Conservation (phyloP, 768 basidiomycete genomes). For the Stropharia rugosoannulata region DNA sequence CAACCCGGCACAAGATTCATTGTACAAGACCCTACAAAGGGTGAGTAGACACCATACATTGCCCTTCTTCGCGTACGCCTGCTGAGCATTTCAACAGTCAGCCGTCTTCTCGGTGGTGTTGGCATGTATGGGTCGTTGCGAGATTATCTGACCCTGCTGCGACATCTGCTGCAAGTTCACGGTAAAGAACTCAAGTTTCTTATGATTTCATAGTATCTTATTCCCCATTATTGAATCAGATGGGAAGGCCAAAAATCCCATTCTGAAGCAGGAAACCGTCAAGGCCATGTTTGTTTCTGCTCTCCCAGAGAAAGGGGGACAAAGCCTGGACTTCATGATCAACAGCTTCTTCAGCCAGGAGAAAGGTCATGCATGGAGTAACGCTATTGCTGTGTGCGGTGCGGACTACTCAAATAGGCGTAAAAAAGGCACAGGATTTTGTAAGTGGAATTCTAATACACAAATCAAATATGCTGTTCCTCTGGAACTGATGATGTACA, state of each 20-base stretch:
- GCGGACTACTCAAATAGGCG: conserved; percentile 21
- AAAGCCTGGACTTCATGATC: conserved; percentile 3
- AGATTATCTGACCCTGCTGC: conserved; percentile 3
- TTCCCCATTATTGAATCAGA: not conserved
- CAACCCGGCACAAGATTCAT: conserved; percentile 15
- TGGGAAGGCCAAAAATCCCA: conserved; percentile 7
- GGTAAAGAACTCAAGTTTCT: not conserved
- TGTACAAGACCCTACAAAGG: conserved; percentile 25
- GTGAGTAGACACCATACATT: conserved; percentile 7
- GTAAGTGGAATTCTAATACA: not conserved
- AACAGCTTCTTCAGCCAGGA: not conserved
- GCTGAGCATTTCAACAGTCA: not conserved
- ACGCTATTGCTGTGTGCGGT: conserved; percentile 21
- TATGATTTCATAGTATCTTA: not conserved
- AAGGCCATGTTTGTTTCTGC: conserved; percentile 18
- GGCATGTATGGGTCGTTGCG: not conserved
- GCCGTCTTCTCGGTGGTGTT: not conserved
- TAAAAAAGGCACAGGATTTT: conserved; percentile 11
- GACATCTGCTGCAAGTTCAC: conserved; percentile 1
- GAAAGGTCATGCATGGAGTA: conserved; percentile 14
- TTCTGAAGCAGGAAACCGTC: conserved; percentile 13
- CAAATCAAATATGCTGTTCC: no score
- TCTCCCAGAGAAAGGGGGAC: conserved; percentile 7
- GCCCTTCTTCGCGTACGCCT: not conserved
- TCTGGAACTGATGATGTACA: not conserved